Percentiles rank a stretch among this genome's conserved stretches.
Evolutionary conservation across 345 rosid genomes (phyloP).

Genomic region (Eucalyptus erythrocorys): DNA sequence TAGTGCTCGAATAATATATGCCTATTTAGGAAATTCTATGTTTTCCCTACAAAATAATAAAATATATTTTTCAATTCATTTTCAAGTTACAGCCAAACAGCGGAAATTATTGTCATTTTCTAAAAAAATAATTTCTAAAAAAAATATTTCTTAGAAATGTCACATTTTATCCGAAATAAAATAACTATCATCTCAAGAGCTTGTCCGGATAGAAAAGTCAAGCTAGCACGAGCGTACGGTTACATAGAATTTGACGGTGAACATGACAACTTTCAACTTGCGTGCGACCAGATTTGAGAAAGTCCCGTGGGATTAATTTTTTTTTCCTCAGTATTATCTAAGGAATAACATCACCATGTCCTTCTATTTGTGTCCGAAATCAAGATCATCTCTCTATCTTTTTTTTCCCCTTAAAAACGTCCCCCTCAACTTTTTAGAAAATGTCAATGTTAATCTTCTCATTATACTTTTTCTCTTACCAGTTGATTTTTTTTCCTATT

Average conservation of each 20-base stretch:
- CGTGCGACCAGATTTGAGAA: not conserved
- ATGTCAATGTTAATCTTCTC: not conserved
- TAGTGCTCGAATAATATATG: too few species aligned
- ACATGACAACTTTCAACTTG: not conserved
- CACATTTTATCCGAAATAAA: too few species aligned
- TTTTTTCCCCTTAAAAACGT: not conserved
- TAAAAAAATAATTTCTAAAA: too few species aligned
- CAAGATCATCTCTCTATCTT: not conserved
- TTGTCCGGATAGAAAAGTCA: not conserved
- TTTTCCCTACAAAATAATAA: too few species aligned
- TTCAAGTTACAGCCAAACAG: too few species aligned
- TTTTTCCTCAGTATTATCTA: not conserved
- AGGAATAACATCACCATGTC: not conserved
- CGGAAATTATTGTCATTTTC: too few species aligned
- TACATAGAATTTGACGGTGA: not conserved
- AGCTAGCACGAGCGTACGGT: not conserved
- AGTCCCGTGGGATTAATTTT: not conserved
- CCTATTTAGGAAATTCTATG: too few species aligned
- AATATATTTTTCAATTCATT: too few species aligned
- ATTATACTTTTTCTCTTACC: not conserved
- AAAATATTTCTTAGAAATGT: too few species aligned
- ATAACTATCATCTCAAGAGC: too few species aligned
- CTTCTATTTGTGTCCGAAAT: not conserved
- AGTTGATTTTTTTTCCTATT: not conserved
- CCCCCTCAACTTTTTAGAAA: not conserved